Base-by-base conservation (phyloP, 257 asterid species). In the Penstemon eatonii region DNA sequence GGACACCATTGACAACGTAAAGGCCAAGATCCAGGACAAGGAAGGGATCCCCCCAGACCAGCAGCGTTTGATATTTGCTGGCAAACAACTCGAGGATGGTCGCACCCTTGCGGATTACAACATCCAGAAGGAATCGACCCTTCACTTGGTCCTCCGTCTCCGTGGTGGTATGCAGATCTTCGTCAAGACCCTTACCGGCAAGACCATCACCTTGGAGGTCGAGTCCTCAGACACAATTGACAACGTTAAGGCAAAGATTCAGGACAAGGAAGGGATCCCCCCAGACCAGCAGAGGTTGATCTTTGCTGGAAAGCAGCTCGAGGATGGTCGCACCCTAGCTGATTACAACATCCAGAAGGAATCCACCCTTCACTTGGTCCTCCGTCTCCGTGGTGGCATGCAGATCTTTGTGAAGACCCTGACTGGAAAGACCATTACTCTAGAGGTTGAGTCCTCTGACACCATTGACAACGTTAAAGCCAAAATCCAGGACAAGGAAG, bases 401-500 rank as follows among this genome's bases (percentile, higher is more conserved):
- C 81, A 77, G 60, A 77, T 77, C 42, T 79, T 80, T 3, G 84
- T 80, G 0, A 80, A 80, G 33, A 80, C 84, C 65, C 70, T 80
- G 0, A 80, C 85, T 0, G 85, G 85, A 1, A 81, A 81, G 63
- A 81, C 85, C 12, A 80, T 80, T 18, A 80, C 85, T 56, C 85
- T 80, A 0, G 85, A 80, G 63, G 85, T 80, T 0, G 85, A 80
- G n/a, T 73, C 80, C 65, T 80, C 85, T 0, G 85, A 80, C 68
- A 80, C 85, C 56, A 80, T 80, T 5, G 85, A 81, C 8, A 81
- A 81, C 0, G 85, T 81, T 0, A 81, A 81, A 63, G 78, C 85
- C 9, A 80, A 80, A 47, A 80, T 80, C 58, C 85, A 80, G 13
- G 85, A 80, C 60, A 80, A 80, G 77, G 85, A 80, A 6, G 85